Evolutionary conservation across 202 grass and related monocot genomes (phyloP).

Genomic region (Digitaria exilis): DNA sequence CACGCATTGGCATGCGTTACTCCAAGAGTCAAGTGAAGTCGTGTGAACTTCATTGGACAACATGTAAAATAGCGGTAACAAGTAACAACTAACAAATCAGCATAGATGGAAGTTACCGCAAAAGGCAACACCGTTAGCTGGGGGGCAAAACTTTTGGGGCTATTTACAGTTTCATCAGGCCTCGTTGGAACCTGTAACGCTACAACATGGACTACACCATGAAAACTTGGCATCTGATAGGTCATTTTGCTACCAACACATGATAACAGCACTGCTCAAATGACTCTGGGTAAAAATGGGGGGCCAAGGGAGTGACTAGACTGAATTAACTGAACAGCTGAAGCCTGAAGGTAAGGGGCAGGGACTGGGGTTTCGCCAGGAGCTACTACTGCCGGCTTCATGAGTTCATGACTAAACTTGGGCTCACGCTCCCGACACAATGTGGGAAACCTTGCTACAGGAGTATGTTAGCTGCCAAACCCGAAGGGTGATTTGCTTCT

Average conservation of each 20-base stretch:
- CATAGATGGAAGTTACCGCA: not conserved
- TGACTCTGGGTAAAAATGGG: not conserved
- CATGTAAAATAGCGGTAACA: not conserved
- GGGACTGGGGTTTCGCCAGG: too few relatives aligned
- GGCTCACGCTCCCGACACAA: constrained; percentile 20
- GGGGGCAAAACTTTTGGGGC: constrained; percentile 23
- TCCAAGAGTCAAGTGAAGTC: not conserved
- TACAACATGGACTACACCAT: constrained; percentile 15
- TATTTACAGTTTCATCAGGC: constrained; percentile 45
- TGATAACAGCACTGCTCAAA: not conserved
- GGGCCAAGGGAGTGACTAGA: not conserved
- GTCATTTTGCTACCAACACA: not conserved
- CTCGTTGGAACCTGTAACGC: not conserved
- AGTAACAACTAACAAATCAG: not conserved
- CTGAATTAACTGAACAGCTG: not conserved
- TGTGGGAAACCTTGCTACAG: not conserved
- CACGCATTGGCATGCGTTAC: not conserved
- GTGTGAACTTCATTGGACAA: not conserved
- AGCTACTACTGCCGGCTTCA: not conserved
- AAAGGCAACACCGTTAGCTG: not conserved
- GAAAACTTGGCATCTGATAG: not conserved
- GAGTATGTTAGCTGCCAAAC: constrained; percentile 55
- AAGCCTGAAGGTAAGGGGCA: not conserved
- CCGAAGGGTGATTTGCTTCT: constrained; percentile 78
- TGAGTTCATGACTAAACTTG: constrained; percentile 17